Evolutionary conservation across 495 filamentous ascomycete genomes (phyloP).

Genomic region (Penicillium cataractarum): DNA sequence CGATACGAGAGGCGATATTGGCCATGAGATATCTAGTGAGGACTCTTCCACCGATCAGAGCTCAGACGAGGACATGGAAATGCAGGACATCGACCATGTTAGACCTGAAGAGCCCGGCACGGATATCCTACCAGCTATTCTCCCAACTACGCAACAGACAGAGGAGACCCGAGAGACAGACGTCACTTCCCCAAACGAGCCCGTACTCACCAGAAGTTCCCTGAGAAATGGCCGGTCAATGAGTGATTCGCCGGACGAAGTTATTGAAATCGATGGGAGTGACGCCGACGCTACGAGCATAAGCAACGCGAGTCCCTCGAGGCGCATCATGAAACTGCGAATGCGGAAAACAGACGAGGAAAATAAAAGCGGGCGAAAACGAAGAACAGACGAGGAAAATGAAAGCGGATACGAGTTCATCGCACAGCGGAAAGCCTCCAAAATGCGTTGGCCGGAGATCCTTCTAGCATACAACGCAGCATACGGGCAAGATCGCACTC

Average conservation of each 20-base stretch:
- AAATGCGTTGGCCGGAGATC: background rate
- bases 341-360: background rate
- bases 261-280: background rate
- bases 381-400: background rate
- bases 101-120: background rate
- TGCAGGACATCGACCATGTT: background rate
- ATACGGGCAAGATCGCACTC: background rate
- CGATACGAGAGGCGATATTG: constrained; percentile 4
- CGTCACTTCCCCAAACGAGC: background rate
- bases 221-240: background rate
- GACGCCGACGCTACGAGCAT: background rate
- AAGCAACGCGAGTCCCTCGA: background rate
- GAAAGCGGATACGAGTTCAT: background rate
- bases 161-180: background rate
- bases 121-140: background rate
- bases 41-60: background rate
- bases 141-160: background rate
- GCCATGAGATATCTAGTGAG: background rate
- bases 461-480: background rate
- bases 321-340: background rate
- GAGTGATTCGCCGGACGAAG: background rate
- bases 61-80: background rate
- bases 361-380: background rate
- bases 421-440: background rate
- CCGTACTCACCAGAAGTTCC: background rate